Base-by-base conservation (phyloP, 1,284 basidiomycete genomes). In the Cystobasidium sp. region DNA sequence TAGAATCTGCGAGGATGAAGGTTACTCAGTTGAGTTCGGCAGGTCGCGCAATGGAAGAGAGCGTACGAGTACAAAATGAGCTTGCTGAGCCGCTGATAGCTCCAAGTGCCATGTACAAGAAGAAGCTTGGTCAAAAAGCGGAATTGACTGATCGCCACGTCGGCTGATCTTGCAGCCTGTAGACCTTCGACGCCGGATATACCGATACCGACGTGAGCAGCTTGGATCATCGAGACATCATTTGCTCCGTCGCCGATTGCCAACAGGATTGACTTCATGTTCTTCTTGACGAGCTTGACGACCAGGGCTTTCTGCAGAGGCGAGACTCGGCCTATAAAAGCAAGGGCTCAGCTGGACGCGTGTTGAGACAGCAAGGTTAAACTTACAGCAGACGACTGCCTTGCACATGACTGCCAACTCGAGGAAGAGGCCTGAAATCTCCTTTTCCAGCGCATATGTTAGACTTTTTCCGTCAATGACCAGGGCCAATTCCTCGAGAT, bases 351-450 rank as follows among this genome's bases (percentile, higher is more conserved):
- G 49, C 6, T 51, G 6, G 7, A 16, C 18, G 37, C 7, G 56
- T 24, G 8, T 8, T 43, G 43, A 3, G 46, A 20, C 6, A 18
- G 22, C 7, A n/a, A 9, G 43, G 43, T 52, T 58, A 18, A 7
- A 85, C 89, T 79, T 81, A 94, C 96, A 99, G 83, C 96, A 98
- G 55, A 98, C 90, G 53, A 99, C 96, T 20, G 96, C 95, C 78
- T 97, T 97, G 86, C 97, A 99, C 89, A 97, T 89, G 79, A 97
- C 88, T 0, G 96, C 96, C n/a, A 99, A 85, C 81, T 98, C 94
- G 66, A 99, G 85, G 84, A 99, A 97, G 1, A 87, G 86, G 80
- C 92, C 91, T 12, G 92, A 90, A 5, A 97, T 85, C 44, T 93
- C 91, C 83, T 97, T 97, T 80, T 97, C 93, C 59, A 99, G 85